Evolutionary conservation across 306 rosid genomes (phyloP).

Genomic region (Cicer pinnatifidum): DNA sequence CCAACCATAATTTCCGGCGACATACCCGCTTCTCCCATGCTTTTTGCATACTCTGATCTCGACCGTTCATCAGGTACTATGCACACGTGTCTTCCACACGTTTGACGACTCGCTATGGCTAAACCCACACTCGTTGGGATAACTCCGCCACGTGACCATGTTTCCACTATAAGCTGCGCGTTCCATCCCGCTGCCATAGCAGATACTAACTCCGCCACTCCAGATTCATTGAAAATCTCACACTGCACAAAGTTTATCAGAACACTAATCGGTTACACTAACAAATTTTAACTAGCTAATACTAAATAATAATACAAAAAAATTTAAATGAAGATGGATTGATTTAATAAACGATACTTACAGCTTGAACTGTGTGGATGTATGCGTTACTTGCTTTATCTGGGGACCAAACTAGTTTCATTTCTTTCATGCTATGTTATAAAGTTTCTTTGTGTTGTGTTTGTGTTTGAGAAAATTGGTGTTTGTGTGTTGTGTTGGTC

Average conservation of each 20-base stretch:
- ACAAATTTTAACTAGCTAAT: too few relatives aligned
- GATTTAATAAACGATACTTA: slow-evolving; percentile 42
- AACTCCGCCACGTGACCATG: slow-evolving; percentile 84
- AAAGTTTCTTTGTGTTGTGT: background rate
- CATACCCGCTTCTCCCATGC: slow-evolving; percentile 55
- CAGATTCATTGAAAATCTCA: slow-evolving; percentile 61
- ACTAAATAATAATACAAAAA: too few relatives aligned
- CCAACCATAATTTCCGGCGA: slow-evolving; percentile 68
- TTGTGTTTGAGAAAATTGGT: background rate
- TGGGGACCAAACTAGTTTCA: slow-evolving; percentile 95
- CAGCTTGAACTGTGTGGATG: slow-evolving; percentile 81
- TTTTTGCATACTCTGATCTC: slow-evolving; percentile 58
- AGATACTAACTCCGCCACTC: slow-evolving; percentile 82
- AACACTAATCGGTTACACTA: too few relatives aligned
- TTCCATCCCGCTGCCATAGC: slow-evolving; percentile 99
- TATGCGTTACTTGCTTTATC: slow-evolving; percentile 86
- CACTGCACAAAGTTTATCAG: slow-evolving; percentile 51
- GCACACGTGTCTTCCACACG: slow-evolving; percentile 82
- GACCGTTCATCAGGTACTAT: slow-evolving; percentile 79
- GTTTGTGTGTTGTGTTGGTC: slow-evolving; percentile 18
- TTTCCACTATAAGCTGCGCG: slow-evolving; percentile 78
- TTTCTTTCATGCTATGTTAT: slow-evolving; percentile 20
- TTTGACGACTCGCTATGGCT: slow-evolving; percentile 67
- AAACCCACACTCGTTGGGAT: slow-evolving; percentile 76
- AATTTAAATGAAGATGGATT: background rate